Percentiles rank a stretch among this genome's conserved stretches.
These are phyloP conservation scores for Xylaria sp. DNA, from an alignment of 2,329 filamentous ascomycete species.

Conservation along the genomic window DNA sequence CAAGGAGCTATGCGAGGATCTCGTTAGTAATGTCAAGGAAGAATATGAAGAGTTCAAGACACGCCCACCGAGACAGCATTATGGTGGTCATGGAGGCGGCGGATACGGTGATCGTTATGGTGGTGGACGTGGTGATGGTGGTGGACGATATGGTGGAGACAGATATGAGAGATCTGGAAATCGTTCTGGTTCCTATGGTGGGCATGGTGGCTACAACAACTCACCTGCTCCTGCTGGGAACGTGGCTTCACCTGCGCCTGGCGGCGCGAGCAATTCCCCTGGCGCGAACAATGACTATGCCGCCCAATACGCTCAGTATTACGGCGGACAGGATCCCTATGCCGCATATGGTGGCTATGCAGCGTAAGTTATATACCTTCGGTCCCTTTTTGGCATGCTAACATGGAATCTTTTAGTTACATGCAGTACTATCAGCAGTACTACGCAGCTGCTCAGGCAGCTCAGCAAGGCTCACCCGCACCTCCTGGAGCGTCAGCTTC, in stretches of 20 bases:
- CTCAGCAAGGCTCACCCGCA: constrained; percentile 51
- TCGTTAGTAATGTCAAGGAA: constrained; percentile 83
- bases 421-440: constrained; percentile 78
- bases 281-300: constrained; percentile 62
- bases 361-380: constrained; percentile 56
- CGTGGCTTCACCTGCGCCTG: constrained; percentile 49
- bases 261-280: constrained; percentile 50
- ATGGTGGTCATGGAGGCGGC: constrained; percentile 55
- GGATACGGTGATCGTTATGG: constrained; percentile 45
- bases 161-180: constrained; percentile 44
- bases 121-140: too few species aligned
- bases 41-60: constrained; percentile 93
- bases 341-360: constrained; percentile 89
- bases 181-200: constrained; percentile 40
- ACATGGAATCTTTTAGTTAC: constrained; percentile 49
- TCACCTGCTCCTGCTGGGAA: constrained; percentile 48
- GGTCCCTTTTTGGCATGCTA: neutral
- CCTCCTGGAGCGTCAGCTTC: constrained; percentile 52
- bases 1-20: constrained; percentile 86
- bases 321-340: constrained; percentile 78
- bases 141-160: constrained; percentile 44
- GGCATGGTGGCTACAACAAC: constrained; percentile 46
- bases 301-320: constrained; percentile 85
- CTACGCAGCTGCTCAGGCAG: constrained; percentile 60
- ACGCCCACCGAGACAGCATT: constrained; percentile 70